phyloP scores from a whole-genome alignment of 441 rosid species.

The Pelargonium cotyledonis region DNA sequence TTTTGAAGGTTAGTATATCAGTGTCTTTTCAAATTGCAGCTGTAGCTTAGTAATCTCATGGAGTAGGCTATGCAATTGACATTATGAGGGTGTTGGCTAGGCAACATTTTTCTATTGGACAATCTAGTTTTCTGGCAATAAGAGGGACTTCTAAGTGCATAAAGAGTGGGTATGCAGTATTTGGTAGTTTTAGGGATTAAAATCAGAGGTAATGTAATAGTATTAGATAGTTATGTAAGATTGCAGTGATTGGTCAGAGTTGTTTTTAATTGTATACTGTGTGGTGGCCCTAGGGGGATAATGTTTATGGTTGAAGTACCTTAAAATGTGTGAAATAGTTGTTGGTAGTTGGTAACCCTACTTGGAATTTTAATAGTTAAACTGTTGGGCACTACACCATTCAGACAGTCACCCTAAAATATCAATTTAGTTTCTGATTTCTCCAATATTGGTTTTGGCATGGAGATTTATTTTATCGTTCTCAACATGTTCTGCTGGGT shows the following conservation, averaged over 20 bases:
- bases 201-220: not conserved
- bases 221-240: not conserved
- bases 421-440: not conserved
- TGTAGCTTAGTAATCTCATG: not conserved
- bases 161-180: not conserved
- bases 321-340: conserved; percentile 2
- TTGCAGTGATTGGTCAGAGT: not conserved
- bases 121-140: not conserved
- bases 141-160: not conserved
- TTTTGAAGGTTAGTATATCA: not conserved
- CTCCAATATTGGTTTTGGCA: not conserved
- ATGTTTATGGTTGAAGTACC: not conserved
- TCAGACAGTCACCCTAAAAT: not conserved
- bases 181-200: not conserved
- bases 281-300: not conserved
- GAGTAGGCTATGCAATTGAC: not conserved
- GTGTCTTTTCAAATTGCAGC: not conserved
- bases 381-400: not conserved
- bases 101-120: not conserved
- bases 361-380: not conserved
- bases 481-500: not conserved
- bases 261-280: not conserved
- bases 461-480: not conserved
- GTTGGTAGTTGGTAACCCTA: not conserved
- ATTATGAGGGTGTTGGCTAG: not conserved